Evolutionary conservation across 2,329 filamentous ascomycete genomes (phyloP).

Genomic region (Cladophialophora bantiana): DNA sequence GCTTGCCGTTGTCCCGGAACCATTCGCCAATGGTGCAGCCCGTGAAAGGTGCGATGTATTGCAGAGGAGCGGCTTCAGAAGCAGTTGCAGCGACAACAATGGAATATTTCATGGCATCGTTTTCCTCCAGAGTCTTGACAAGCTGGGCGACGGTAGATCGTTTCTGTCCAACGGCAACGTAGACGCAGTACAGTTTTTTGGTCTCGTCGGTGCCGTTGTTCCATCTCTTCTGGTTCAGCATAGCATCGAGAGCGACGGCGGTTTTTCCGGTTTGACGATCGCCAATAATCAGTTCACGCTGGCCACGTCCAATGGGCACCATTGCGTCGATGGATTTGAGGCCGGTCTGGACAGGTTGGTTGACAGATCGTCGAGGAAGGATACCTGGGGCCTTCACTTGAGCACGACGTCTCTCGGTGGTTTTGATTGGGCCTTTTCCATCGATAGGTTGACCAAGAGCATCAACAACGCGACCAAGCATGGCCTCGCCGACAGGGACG

Average conservation of each 20-base stretch:
- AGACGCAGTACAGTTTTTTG: conserved; percentile 99
- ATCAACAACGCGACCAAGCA: conserved; percentile 98
- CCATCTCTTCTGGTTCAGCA: conserved; percentile 99
- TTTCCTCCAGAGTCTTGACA: conserved; percentile 99
- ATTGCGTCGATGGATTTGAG: conserved; percentile 99
- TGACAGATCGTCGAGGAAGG: conserved; percentile 94
- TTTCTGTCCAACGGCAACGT: conserved; percentile 99
- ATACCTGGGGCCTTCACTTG: conserved; percentile 99
- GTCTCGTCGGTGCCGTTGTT: conserved; percentile 84
- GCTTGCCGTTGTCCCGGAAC: conserved; percentile 85
- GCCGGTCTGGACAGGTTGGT: conserved; percentile 98
- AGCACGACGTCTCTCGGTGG: conserved; percentile 90
- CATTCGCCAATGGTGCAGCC: conserved; percentile 70
- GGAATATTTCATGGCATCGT: conserved; percentile 98
- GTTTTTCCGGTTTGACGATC: conserved; percentile 99
- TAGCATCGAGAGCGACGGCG: conserved; percentile 95
- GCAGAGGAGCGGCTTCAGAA: conserved; percentile 92
- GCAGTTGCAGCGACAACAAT: conserved; percentile 94
- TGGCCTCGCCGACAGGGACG: conserved; percentile 87
- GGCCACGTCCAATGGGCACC: conserved; percentile 99
- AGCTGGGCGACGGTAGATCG: conserved; percentile 98
- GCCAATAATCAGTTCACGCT: conserved; percentile 99
- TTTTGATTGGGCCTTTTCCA: conserved; percentile 96
- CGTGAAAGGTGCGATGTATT: conserved; percentile 94
- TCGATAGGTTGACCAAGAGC: conserved; percentile 99